A percentile compares a stretch with the other conserved stretches of the same genome.
These are phyloP conservation scores for Bacidia rubella DNA, from an alignment of 495 filamentous ascomycete genomes.

Conservation along the genomic window DNA sequence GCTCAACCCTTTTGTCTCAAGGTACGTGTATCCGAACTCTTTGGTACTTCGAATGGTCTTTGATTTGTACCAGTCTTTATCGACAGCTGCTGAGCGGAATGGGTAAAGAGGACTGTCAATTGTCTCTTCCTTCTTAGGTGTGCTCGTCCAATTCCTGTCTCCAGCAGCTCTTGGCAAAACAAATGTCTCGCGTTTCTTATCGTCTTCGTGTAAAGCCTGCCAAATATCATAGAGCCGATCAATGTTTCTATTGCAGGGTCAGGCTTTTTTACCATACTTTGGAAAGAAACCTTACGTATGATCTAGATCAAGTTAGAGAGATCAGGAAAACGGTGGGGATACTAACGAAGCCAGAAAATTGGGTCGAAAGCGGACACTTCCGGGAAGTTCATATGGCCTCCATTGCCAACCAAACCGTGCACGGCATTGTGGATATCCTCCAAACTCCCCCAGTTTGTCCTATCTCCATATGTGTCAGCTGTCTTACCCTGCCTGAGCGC, in stretches of 20 bases:
- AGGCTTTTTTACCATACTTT: too few relatives aligned
- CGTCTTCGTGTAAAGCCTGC: too few relatives aligned
- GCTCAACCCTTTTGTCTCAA: neutral
- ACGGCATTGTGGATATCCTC: constrained; percentile 45
- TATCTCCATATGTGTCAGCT: too few relatives aligned
- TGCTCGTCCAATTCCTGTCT: too few relatives aligned
- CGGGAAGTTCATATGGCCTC: constrained; percentile 48
- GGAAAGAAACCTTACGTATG: too few relatives aligned
- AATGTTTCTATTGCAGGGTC: too few relatives aligned
- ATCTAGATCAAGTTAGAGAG: too few relatives aligned
- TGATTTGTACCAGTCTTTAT: neutral
- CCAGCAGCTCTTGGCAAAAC: too few relatives aligned
- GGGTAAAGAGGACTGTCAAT: neutral
- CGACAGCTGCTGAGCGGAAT: neutral
- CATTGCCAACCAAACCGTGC: constrained; percentile 38
- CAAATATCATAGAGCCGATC: too few relatives aligned
- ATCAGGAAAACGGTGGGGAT: too few relatives aligned
- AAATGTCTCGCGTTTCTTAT: too few relatives aligned
- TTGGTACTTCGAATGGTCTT: neutral
- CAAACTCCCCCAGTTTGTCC: too few relatives aligned
- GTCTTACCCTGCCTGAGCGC: constrained; percentile 4
- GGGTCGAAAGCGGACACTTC: constrained; percentile 64
- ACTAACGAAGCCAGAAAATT: constrained; percentile 61
- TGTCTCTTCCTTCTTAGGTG: neutral
- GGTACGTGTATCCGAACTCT: neutral